Conservation (phyloP, 768 basidiomycete genomes). For the Candolleomyces efflorescens region DNA sequence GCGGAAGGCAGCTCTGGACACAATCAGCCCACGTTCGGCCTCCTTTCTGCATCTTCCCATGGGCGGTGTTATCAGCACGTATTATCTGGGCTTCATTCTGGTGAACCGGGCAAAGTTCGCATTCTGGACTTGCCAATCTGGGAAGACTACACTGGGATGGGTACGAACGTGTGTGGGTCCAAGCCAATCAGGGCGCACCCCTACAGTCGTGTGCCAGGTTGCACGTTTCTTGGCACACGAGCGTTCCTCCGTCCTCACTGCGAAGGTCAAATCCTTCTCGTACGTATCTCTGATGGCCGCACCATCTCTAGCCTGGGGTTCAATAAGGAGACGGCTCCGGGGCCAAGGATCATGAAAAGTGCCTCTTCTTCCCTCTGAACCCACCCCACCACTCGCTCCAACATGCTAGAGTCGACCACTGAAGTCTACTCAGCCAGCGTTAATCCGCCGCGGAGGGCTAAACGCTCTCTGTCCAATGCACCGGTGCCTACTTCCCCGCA, state of each 20-base stretch:
- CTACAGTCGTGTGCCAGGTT: conserved; percentile 16
- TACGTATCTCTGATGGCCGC: not conserved
- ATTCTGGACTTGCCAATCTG: not conserved
- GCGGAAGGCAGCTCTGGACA: no score
- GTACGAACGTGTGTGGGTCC: conserved; percentile 16
- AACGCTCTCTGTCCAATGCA: conserved; percentile 18
- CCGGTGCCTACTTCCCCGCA: not conserved
- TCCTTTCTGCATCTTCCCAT: no score
- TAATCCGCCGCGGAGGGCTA: conserved; percentile 36
- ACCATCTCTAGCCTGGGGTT: not conserved
- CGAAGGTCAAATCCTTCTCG: not conserved
- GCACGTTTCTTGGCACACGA: conserved; percentile 24
- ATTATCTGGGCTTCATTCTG: no score
- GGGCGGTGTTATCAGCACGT: no score
- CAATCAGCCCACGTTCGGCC: no score
- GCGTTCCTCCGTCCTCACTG: conserved; percentile 9
- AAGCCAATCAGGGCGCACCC: conserved; percentile 14
- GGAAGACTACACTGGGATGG: not conserved
- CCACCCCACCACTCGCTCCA: not conserved
- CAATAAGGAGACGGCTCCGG: not conserved
- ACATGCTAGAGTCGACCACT: conserved; percentile 14
- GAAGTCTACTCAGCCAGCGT: conserved; percentile 29
- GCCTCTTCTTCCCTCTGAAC: not conserved
- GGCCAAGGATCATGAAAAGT: not conserved
- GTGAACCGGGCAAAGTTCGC: not conserved